Evolutionary conservation across 805 yeast genomes (phyloP).

Genomic region (Saccharomycopsis sp.): DNA sequence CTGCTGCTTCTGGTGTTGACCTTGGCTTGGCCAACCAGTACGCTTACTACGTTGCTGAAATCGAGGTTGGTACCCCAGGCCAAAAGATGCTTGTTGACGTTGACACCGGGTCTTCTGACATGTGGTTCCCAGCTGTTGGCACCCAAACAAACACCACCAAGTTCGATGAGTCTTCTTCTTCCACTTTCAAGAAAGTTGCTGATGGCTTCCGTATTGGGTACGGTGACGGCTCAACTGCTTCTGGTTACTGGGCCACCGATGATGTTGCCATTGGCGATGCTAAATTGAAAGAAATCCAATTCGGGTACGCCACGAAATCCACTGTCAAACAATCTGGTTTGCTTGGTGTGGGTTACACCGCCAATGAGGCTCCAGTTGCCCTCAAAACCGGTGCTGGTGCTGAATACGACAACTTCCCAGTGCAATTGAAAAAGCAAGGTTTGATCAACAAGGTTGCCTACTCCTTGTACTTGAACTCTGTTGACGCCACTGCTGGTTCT

Average conservation of each 20-base stretch:
- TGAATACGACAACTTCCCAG: constrained; percentile 59
- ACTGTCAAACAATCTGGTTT: constrained; percentile 39
- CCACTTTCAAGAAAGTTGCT: constrained; percentile 27
- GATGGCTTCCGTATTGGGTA: constrained; percentile 35
- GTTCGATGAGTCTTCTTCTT: constrained; percentile 28
- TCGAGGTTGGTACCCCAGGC: constrained; percentile 38
- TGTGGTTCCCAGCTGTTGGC: constrained; percentile 35
- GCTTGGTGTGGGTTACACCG: constrained; percentile 62
- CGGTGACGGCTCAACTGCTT: constrained; percentile 41
- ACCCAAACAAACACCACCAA: constrained; percentile 26
- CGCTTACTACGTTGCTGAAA: constrained; percentile 37
- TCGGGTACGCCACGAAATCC: constrained; percentile 19
- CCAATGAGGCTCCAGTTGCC: constrained; percentile 52
- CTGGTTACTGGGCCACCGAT: constrained; percentile 36
- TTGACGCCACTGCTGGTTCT: constrained; percentile 37
- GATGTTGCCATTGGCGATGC: constrained; percentile 20
- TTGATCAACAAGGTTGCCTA: constrained; percentile 46
- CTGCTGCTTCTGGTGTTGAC: too few species aligned
- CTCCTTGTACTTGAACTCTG: constrained; percentile 50
- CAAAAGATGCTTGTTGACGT: constrained; percentile 34
- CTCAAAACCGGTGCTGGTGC: constrained; percentile 27
- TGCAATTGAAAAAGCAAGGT: constrained; percentile 49
- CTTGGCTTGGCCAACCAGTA: constrained; percentile 29
- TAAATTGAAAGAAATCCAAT: constrained; percentile 13
- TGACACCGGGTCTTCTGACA: constrained; percentile 43